Base-by-base conservation (phyloP, 1,284 basidiomycete genomes). In the Rhodotorula glutinis region DNA sequence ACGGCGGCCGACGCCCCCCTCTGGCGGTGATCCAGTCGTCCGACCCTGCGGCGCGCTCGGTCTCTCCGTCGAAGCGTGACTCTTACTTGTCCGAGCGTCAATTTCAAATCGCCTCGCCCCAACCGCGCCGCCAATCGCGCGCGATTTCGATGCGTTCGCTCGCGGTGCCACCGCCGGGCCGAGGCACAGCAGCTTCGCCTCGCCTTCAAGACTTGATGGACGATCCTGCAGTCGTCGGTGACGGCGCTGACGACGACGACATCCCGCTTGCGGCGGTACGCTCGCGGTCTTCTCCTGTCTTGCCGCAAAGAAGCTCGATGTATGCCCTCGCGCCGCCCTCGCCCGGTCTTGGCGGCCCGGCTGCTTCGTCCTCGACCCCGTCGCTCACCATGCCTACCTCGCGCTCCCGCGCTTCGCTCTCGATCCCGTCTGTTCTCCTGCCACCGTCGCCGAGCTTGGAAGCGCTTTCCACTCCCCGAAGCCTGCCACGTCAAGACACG, bases 241-340 rank as follows among this genome's bases (percentile, higher is more conserved):
- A 57, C 29, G 60, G 53, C 23, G 53, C 53, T 25, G 65, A 62
- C n/a, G 65, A 67, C 25, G 62, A 66, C 41, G 60, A 67, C 19
- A 21, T 62, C n/a, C 63, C 63, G 8, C 66, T 67, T 40, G 69
- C 61, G 10, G 40, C 51, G 40, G 29, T 55, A 27, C 49, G 60
- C n/a, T 43, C 53, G n/a, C 30, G 21, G 21, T 53, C 60, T 25
- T 11, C 30, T 38, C 27, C 60, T 14, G 2, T 41, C n/a, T 4
- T 65, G 43, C 41, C 52, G 21, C 49, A 43, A 0, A 54, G 43
- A 8, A 21, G 46, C 14, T 58, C 60, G 4, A 47, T 61, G 58
- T 54, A 58, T 41, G 44, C 54, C 29, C 49, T 63, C n/a, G 11
- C 41, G 19, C 29, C 59, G 17, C 41, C 55, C 9, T 44, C 55